Base-by-base conservation (phyloP, 148 eudicot species). In the Chenopodium formosanum region DNA sequence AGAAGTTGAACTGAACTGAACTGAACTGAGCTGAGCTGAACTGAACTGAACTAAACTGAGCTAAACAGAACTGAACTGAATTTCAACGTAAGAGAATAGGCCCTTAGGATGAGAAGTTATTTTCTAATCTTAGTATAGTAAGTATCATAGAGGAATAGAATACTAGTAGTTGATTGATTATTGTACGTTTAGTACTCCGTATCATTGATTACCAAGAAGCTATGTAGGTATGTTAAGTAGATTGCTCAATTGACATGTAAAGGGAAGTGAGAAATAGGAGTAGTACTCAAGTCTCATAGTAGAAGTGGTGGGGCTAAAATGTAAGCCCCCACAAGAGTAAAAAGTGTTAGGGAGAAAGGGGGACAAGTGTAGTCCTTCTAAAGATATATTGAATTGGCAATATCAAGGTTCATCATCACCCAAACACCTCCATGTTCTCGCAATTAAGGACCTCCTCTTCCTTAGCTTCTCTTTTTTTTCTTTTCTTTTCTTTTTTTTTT, bases 381-480 rank as follows among this genome's bases (percentile, higher is more conserved):
- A 80, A 56, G 62, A 56, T 56, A 72, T 77, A 71, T 81, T 84
- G 86, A 81, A 84, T 84, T 84, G 81, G 84, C 81, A 52, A 77
- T 62, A 84, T 84, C 83, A 84, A 76, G 81, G 76, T 76, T 76
- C 83, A 84, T 80, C 73, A 78, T 84, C 32, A 66, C 75, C 73
- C 71, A 78, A 84, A 84, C 86, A 84, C 65, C 48, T 84, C 84
- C 86, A 84, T 84, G 86, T 84, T 84, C 83, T 81, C 48, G 74
- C 83, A 84, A 81, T 84, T 84, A 84, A 80, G 63, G 46, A 65
- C 81, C 74, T 46, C 71, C 50, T 71, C 14, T 34, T 19, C 74
- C 37, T 32, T 70, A 4, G 6, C 19, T 14, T 32, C 2, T 31
- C 32, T 31, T 31, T 31, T 31, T 31, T 31, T 32, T 13, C 14